Evolutionary conservation across 2,329 filamentous ascomycete species (phyloP), one percentile per base, ranked within the genome.

Genomic region (Septoria petroselini): DNA sequence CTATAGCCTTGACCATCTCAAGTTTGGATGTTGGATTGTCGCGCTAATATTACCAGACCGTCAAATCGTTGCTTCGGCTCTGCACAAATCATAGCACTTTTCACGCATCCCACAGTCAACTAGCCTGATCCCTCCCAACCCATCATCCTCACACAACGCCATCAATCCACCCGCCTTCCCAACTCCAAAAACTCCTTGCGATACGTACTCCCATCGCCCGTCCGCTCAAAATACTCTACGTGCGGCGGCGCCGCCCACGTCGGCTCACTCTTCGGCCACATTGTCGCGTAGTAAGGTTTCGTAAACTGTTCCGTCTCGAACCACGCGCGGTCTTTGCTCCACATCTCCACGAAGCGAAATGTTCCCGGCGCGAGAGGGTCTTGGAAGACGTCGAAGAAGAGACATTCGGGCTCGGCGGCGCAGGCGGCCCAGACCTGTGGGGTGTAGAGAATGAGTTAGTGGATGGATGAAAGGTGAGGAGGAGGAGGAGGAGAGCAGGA

Each of bases 271-370:
- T 54, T 55, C 14, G 50, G 44, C 52, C 57, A 59, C 34, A 59
- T 18, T 8, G 40, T 21, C n/a, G 31, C 44, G 33, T 58, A 60
- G 25, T 58, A 60, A 1, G 50, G 41, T 33, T 61, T 61, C 1
- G 52, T 58, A 38, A 61, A 53, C 41, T 60, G 58, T 30, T 55
- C 43, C 27, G 52, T 52, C 12, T 56, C 48, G 25, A 60, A 58
- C 52, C 57, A 60, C 35, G 56, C 31, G 7, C 50, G 43, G 5
- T 46, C 49, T 8, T 48, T 52, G 12, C 31, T 27, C 59, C 57
- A 61, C 17, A 61, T 38, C 42, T 60, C 59, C 0, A 61, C 50
- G 23, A 61, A 56, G 4, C 55, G 48, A 39, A 58, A 57, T 1
- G 37, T 58, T 3, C 53, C 51, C 1, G 42, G 39, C 0, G 48